Percentiles rank a stretch among this genome's conserved stretches.
Evolutionary conservation across 495 filamentous ascomycete species (phyloP).

Genomic region (Penicillium paradoxum): DNA sequence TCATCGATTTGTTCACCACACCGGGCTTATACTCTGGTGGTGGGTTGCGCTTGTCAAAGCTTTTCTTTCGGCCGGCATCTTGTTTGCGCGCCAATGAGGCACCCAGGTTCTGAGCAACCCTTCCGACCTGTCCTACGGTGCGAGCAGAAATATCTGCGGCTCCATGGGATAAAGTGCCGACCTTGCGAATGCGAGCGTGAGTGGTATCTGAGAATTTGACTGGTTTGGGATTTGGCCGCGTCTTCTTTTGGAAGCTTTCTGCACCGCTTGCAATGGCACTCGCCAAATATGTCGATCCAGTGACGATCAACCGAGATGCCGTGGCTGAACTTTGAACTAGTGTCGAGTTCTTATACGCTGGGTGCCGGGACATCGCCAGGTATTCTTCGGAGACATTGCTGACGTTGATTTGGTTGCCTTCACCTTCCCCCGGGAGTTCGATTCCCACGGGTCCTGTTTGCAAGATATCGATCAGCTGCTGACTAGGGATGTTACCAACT

Average conservation of each 20-base stretch:
- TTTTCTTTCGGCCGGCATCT: constrained; percentile 41
- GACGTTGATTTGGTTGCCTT: constrained; percentile 63
- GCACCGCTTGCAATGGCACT: constrained; percentile 71
- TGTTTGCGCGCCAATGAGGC: constrained; percentile 61
- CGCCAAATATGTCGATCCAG: constrained; percentile 70
- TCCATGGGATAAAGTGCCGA: constrained; percentile 71
- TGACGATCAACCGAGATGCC: constrained; percentile 90
- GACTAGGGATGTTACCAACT: not conserved
- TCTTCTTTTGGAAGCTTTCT: constrained; percentile 73
- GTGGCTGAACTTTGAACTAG: constrained; percentile 86
- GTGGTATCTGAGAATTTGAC: constrained; percentile 84
- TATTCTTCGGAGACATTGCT: constrained; percentile 76
- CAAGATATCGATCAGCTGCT: constrained; percentile 10
- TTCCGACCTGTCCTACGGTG: constrained; percentile 76
- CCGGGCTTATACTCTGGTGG: constrained; percentile 77
- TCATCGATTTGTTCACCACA: constrained; percentile 87
- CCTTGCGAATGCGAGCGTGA: constrained; percentile 76
- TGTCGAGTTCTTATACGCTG: constrained; percentile 79
- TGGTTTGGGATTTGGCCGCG: constrained; percentile 68
- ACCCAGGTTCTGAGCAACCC: constrained; percentile 81
- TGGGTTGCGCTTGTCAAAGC: constrained; percentile 53
- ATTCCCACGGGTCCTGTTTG: constrained; percentile 82
- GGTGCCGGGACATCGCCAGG: constrained; percentile 74
- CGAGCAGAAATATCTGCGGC: constrained; percentile 77
- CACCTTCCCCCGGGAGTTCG: constrained; percentile 68